These are phyloP conservation scores for Gamarada debralockiae DNA, from an alignment of 495 filamentous ascomycete genomes.

Conservation along the genomic window DNA sequence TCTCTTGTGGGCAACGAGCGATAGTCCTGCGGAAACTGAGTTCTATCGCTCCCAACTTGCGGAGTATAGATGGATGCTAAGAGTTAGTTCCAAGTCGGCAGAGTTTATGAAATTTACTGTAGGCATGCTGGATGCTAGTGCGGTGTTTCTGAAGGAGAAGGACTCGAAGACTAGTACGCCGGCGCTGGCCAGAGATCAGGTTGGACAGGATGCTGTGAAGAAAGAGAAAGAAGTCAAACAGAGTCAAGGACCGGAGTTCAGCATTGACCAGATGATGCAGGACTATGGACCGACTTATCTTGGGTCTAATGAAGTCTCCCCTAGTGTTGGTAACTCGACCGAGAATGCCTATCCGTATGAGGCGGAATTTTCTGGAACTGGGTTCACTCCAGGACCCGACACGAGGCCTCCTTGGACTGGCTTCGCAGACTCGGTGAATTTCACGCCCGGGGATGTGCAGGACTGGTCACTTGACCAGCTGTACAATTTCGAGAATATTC, in stretches of 20 bases:
- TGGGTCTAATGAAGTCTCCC: conserved; percentile 11
- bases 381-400: background rate
- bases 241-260: background rate
- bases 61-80: conserved; percentile 92
- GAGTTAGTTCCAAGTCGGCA: conserved; percentile 76
- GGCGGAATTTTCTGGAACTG: background rate
- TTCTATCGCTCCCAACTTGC: conserved; percentile 83
- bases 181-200: background rate
- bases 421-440: conserved; percentile 15
- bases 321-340: conserved; percentile 12
- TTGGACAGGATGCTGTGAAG: background rate
- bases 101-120: conserved; percentile 28
- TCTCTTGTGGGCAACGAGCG: conserved; percentile 81
- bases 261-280: background rate
- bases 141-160: conserved; percentile 18
- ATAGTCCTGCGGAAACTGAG: conserved; percentile 81
- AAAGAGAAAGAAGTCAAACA: background rate
- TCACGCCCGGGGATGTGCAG: conserved; percentile 20
- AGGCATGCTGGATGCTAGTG: conserved; percentile 20
- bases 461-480: conserved; percentile 23
- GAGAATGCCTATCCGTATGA: conserved; percentile 10
- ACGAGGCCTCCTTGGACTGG: conserved; percentile 12
- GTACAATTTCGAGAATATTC: conserved; percentile 22
- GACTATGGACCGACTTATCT: background rate
- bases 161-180: conserved; percentile 2